Conservation (phyloP, 2,329 filamentous ascomycete genomes). For the Botrytis deweyae region DNA sequence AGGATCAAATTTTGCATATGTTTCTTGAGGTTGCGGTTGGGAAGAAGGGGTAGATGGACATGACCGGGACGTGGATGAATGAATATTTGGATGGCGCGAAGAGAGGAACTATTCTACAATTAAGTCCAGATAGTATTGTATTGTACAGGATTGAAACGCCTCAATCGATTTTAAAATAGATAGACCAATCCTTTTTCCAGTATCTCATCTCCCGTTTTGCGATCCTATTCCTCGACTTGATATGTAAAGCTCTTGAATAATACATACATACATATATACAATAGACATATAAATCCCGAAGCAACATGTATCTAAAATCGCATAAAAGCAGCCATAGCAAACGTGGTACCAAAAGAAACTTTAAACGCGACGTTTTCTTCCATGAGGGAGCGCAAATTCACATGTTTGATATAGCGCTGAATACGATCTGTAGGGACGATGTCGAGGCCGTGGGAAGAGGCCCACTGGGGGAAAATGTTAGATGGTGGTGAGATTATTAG, state of each 20-base stretch:
- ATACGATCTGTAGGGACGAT: slow-evolving; percentile 42
- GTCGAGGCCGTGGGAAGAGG: slow-evolving; percentile 52
- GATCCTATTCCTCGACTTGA: slow-evolving; percentile 39
- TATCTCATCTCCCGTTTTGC: slow-evolving; percentile 56
- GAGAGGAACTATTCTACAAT: not conserved
- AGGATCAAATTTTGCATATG: slow-evolving; percentile 59
- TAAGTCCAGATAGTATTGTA: not conserved
- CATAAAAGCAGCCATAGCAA: slow-evolving; percentile 67
- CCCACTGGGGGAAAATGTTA: slow-evolving; percentile 41
- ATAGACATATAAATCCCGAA: not conserved
- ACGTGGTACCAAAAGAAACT: slow-evolving; percentile 67
- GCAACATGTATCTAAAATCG: slow-evolving; percentile 45
- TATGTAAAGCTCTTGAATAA: not conserved
- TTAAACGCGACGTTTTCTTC: slow-evolving; percentile 43
- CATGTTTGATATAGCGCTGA: slow-evolving; percentile 50
- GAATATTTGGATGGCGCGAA: too few relatives aligned
- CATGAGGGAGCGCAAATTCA: slow-evolving; percentile 46
- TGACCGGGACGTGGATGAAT: not conserved
- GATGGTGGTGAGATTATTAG: slow-evolving; percentile 1
- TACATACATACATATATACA: not conserved
- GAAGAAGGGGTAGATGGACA: not conserved
- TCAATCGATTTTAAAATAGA: not conserved
- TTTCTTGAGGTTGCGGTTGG: slow-evolving; percentile 41
- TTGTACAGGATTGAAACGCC: not conserved
- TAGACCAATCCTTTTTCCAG: not conserved